A percentile compares a stretch with the other conserved stretches of the same genome.
phyloP scores from a whole-genome alignment of 176 grass and related monocot genomes.

The Oryza punctata region DNA sequence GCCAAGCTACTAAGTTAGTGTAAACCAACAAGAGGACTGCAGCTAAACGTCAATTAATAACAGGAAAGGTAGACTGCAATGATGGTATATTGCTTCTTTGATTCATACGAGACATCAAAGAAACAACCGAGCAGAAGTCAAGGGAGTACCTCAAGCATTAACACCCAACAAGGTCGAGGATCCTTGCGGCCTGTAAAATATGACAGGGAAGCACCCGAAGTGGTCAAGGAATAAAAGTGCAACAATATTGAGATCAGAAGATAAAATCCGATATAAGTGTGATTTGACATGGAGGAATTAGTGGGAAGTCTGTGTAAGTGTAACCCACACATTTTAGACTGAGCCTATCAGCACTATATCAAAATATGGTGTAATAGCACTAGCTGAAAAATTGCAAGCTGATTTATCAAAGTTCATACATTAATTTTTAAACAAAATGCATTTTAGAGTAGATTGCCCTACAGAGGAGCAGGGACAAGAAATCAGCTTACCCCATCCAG shows the following conservation, averaged over 20 bases:
- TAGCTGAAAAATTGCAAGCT: conserved; percentile 10
- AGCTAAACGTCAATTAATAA: conserved; percentile 22
- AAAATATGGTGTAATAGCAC: conserved; percentile 1
- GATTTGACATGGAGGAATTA: not conserved
- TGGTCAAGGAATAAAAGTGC: conserved; percentile 33
- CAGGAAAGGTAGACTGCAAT: not conserved
- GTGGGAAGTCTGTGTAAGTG: not conserved
- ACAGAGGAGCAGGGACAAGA: conserved; percentile 1
- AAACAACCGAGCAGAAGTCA: conserved; percentile 15
- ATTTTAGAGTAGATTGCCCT: not conserved
- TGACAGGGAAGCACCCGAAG: conserved; percentile 10
- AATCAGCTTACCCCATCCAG: conserved; percentile 83
- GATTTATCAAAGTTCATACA: conserved; percentile 10
- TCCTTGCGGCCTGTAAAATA: conserved; percentile 57
- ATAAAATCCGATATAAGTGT: not conserved
- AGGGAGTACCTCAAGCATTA: conserved; percentile 88
- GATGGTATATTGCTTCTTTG: conserved; percentile 12
- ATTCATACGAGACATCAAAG: not conserved
- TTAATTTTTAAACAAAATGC: not conserved
- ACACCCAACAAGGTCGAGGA: conserved; percentile 79
- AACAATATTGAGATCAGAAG: not conserved
- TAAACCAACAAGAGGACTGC: not conserved
- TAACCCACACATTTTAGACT: not conserved
- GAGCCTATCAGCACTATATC: not conserved
- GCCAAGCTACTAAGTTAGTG: not conserved